These are phyloP conservation scores for Leccinum angustisporum DNA, from an alignment of 1,284 basidiomycete genomes.

Conservation along the genomic window DNA sequence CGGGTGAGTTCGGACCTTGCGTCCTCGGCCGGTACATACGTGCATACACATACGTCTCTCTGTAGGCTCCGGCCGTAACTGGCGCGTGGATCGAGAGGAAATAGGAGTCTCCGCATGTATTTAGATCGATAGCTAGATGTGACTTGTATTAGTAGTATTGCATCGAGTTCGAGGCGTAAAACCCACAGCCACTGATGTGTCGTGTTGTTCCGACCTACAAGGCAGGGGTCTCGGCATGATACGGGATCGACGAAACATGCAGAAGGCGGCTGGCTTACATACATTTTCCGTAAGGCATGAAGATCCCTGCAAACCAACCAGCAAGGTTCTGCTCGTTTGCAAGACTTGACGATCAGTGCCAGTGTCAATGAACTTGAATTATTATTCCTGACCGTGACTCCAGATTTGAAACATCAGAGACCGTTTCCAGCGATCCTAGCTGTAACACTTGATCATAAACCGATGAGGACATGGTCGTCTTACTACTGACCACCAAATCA, in stretches of 20 bases:
- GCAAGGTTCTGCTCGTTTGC: background rate
- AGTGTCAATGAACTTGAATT: background rate
- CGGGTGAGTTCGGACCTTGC: background rate
- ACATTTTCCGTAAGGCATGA: background rate
- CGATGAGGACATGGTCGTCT: background rate
- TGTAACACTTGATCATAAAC: background rate
- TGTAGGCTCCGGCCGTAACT: background rate
- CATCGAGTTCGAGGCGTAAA: background rate
- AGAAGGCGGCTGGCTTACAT: background rate
- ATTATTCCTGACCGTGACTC: background rate
- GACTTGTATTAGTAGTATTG: background rate
- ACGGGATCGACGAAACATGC: background rate
- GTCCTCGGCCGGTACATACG: background rate
- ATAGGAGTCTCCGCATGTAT: background rate
- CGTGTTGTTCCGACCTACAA: background rate
- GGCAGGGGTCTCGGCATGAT: background rate
- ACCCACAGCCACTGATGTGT: background rate
- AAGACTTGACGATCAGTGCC: background rate
- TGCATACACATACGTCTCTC: background rate
- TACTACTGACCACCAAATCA: background rate
- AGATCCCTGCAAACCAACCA: background rate
- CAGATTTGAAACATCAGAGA: background rate
- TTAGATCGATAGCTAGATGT: background rate
- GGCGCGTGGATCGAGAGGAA: background rate
- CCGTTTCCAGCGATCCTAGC: background rate